A percentile compares a stretch with the other conserved stretches of the same genome.
Evolutionary conservation across 2,329 filamentous ascomycete genomes (phyloP).

Genomic region (Davidsoniella neocaledoniae): DNA sequence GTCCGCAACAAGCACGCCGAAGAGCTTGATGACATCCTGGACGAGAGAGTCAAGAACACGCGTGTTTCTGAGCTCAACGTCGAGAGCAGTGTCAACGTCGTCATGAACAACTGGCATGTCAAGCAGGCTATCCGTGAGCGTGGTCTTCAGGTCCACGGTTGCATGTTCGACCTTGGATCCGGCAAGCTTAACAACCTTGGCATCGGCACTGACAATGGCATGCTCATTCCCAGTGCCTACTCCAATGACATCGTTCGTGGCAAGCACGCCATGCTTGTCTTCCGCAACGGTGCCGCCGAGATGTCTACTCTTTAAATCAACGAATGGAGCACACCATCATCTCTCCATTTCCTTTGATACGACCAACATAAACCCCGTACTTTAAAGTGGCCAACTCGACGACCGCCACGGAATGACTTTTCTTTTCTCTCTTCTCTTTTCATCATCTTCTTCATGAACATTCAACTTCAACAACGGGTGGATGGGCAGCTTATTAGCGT

Average conservation of each 20-base stretch:
- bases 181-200: constrained; percentile 34
- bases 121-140: constrained; percentile 54
- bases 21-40: constrained; percentile 37
- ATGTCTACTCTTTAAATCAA: constrained; percentile 18
- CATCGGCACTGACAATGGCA: constrained; percentile 22
- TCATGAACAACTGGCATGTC: constrained; percentile 53
- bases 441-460: background rate
- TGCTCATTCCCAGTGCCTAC: constrained; percentile 13
- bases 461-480: background rate
- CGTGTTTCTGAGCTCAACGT: constrained; percentile 67
- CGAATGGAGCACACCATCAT: background rate
- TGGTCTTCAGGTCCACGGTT: constrained; percentile 59
- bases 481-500: background rate
- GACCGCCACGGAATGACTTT: background rate
- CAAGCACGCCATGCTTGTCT: constrained; percentile 34
- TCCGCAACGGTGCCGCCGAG: constrained; percentile 24
- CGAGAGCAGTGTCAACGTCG: constrained; percentile 44
- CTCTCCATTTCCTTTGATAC: background rate
- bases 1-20: constrained; percentile 29
- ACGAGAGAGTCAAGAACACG: constrained; percentile 36
- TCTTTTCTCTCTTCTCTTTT: background rate
- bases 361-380: too few relatives aligned
- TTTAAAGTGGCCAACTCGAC: too few relatives aligned
- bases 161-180: constrained; percentile 47
- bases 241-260: constrained; percentile 26